Conservation (phyloP, 352 stramenopile genomes). For the Chrysophaeum taylorii region DNA sequence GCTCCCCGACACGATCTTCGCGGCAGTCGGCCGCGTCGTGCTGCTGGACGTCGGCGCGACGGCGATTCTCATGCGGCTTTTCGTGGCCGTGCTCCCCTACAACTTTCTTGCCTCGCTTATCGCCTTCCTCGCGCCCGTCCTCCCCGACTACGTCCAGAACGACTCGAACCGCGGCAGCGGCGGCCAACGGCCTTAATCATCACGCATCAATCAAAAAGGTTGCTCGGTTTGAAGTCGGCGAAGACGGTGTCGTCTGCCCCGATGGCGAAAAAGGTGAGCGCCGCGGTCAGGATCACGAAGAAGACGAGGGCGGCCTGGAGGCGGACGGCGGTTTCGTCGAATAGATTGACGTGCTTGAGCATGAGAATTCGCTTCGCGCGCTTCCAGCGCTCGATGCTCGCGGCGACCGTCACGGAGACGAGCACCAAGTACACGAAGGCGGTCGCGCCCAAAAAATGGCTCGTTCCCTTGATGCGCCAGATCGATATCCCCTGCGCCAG, state of each 20-base stretch:
- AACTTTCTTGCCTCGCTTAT: constrained; percentile 61
- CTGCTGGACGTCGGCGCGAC: constrained; percentile 46
- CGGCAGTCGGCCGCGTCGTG: constrained; percentile 48
- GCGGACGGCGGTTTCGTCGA: not conserved
- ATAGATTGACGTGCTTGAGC: no score
- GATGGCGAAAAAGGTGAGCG: not conserved
- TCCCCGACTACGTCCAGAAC: constrained; percentile 53
- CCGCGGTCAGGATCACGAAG: not conserved
- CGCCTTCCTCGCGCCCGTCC: constrained; percentile 44
- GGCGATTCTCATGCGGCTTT: not conserved
- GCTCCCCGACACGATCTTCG: constrained; percentile 56
- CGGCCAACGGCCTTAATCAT: not conserved
- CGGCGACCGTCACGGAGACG: not conserved
- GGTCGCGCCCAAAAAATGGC: not conserved
- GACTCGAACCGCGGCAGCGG: constrained; percentile 36
- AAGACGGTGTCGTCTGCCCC: not conserved
- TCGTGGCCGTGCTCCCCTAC: constrained; percentile 39
- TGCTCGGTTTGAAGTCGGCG: no score
- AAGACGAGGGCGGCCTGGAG: not conserved
- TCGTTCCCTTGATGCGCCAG: not conserved
- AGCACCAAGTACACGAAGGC: not conserved
- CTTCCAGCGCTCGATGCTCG: not conserved
- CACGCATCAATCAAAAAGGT: no score
- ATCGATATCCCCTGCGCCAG: not conserved
- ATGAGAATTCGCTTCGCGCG: not conserved